Conservation (phyloP, 108 stramenopile genomes). For the Cyclotella cryptica region DNA sequence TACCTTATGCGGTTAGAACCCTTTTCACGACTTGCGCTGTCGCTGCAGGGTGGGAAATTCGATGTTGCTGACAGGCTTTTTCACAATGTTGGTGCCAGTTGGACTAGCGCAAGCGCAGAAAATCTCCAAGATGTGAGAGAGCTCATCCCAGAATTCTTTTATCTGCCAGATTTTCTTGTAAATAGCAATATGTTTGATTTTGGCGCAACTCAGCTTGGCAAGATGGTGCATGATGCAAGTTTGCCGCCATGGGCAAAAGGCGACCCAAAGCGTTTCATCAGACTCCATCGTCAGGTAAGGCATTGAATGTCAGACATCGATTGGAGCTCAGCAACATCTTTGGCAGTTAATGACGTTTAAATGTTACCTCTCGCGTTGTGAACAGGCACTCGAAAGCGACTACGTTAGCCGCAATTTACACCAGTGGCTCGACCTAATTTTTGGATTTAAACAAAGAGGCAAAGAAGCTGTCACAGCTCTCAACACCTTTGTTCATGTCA, state of each 20-base stretch:
- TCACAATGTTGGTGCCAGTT: slow-evolving; percentile 90
- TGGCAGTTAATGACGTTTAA: background rate
- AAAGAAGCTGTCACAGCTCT: slow-evolving; percentile 82
- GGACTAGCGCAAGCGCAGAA: slow-evolving; percentile 83
- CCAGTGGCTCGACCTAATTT: slow-evolving; percentile 97
- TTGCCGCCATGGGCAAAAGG: slow-evolving; percentile 95
- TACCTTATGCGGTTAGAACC: slow-evolving; percentile 97
- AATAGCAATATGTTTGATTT: slow-evolving; percentile 92
- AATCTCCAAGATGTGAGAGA: slow-evolving; percentile 97
- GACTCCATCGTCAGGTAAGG: slow-evolving; percentile 78
- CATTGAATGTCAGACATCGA: too few species aligned
- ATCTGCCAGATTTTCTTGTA: slow-evolving; percentile 92
- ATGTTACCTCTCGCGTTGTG: background rate
- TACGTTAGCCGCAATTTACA: slow-evolving; percentile 93
- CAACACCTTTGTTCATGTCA: slow-evolving; percentile 97
- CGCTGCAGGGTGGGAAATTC: slow-evolving; percentile 95
- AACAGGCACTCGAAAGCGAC: slow-evolving; percentile 88
- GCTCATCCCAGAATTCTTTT: slow-evolving; percentile 98
- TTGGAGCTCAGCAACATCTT: background rate
- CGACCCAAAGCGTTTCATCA: slow-evolving; percentile 84
- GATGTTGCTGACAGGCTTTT: slow-evolving; percentile 98
- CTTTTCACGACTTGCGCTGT: slow-evolving; percentile 89
- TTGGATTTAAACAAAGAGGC: slow-evolving; percentile 95
- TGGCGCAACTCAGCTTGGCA: slow-evolving; percentile 84
- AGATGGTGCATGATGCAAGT: slow-evolving; percentile 86